Conservation (phyloP, 768 basidiomycete species). For the Strobilomyces confusus region DNA sequence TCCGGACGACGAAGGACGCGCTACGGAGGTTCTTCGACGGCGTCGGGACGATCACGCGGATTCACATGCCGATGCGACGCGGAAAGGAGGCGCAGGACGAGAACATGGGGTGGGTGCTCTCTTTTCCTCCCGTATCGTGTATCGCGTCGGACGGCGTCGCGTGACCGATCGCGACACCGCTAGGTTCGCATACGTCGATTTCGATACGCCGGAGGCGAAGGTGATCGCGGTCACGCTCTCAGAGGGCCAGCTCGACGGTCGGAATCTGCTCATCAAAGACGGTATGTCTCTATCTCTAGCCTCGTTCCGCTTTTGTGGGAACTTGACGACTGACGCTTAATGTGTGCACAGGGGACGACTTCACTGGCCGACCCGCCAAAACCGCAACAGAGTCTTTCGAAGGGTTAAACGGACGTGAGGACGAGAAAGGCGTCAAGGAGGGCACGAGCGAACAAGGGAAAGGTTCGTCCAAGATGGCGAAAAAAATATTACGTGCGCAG, state of each 20-base stretch:
- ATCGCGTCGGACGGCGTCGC: background rate
- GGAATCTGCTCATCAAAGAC: constrained; percentile 90
- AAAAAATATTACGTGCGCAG: constrained; percentile 72
- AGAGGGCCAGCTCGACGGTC: constrained; percentile 78
- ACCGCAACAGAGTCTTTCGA: constrained; percentile 34
- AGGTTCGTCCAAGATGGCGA: constrained; percentile 60
- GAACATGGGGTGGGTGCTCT: constrained; percentile 69
- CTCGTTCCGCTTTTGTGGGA: background rate
- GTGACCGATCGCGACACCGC: constrained; percentile 5
- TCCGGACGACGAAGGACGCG: constrained; percentile 78
- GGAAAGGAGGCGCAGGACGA: constrained; percentile 52
- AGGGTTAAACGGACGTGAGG: constrained; percentile 20
- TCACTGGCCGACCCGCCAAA: constrained; percentile 58
- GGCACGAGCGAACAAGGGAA: constrained; percentile 27
- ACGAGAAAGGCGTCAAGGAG: constrained; percentile 19
- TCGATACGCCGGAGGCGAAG: constrained; percentile 74
- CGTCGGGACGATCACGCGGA: constrained; percentile 69
- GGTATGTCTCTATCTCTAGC: constrained; percentile 41
- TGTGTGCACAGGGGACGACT: constrained; percentile 58
- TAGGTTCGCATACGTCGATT: constrained; percentile 97
- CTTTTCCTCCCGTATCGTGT: background rate
- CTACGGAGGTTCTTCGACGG: constrained; percentile 67
- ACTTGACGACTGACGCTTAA: background rate
- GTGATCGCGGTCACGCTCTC: constrained; percentile 71
- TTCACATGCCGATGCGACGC: constrained; percentile 82